Percentiles rank a stretch among this genome's conserved stretches.
phyloP scores from a whole-genome alignment of 306 rosid genomes.

The Rosa rugosa region DNA sequence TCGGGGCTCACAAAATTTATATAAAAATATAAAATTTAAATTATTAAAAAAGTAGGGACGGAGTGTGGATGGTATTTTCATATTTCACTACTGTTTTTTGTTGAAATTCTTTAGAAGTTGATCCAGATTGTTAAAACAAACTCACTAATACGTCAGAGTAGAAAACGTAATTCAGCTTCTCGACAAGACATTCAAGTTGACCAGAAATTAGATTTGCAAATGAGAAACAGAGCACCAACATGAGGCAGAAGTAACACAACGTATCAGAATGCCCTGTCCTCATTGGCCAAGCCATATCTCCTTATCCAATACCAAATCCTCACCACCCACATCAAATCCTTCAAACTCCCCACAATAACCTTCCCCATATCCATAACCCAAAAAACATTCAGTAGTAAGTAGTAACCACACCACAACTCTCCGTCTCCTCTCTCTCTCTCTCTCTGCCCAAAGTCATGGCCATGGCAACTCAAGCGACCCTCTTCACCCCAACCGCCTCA shows the following conservation, averaged over 20 bases:
- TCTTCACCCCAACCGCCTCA: slow-evolving; percentile 63
- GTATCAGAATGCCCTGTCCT: slow-evolving; percentile 46
- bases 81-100: no score
- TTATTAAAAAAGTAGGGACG: no score
- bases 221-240: slow-evolving; percentile 7
- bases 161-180: background rate
- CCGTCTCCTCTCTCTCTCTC: background rate
- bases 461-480: slow-evolving; percentile 87
- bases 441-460: slow-evolving; percentile 44
- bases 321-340: slow-evolving; percentile 42
- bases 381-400: background rate
- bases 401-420: slow-evolving; percentile 1
- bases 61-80: no score
- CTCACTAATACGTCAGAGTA: background rate
- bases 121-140: background rate
- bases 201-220: slow-evolving; percentile 13
- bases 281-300: slow-evolving; percentile 55
- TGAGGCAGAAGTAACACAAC: slow-evolving; percentile 23
- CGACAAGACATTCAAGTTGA: background rate
- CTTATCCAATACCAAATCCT: slow-evolving; percentile 55
- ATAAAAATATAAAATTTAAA: no score
- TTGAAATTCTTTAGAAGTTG: no score
- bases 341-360: slow-evolving; percentile 8
- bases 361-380: slow-evolving; percentile 1
- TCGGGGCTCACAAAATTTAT: no score